Conservation (phyloP, 495 filamentous ascomycete species). For the Aspergillus bridgeri region DNA sequence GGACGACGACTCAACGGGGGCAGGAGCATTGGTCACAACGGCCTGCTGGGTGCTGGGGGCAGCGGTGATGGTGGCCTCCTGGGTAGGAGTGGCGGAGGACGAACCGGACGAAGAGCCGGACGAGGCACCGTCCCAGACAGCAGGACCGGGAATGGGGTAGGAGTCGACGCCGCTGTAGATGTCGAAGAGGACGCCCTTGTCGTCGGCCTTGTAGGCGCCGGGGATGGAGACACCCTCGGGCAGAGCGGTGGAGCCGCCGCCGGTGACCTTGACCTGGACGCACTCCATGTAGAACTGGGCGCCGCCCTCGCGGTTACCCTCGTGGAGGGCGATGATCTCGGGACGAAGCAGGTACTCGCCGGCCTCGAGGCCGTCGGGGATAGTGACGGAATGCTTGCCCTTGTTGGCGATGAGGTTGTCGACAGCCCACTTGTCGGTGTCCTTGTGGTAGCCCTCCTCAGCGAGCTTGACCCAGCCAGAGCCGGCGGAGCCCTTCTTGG, state of each 20-base stretch:
- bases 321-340: slow-evolving; percentile 26
- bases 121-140: slow-evolving; percentile 22
- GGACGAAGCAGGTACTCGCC: slow-evolving; percentile 25
- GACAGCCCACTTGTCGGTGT: slow-evolving; percentile 18
- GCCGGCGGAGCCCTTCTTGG: slow-evolving; percentile 17
- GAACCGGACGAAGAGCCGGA: slow-evolving; percentile 12
- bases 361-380: slow-evolving; percentile 21
- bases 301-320: slow-evolving; percentile 15
- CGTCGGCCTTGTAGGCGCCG: slow-evolving; percentile 18
- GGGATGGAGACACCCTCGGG: slow-evolving; percentile 21
- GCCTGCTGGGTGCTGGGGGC: slow-evolving; percentile 4
- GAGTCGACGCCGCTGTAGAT: slow-evolving; percentile 17
- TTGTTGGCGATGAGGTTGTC: slow-evolving; percentile 19
- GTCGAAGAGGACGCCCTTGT: slow-evolving; percentile 22
- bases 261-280: slow-evolving; percentile 24
- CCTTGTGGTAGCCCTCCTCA: slow-evolving; percentile 21
- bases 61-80: slow-evolving; percentile 3
- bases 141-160: slow-evolving; percentile 25
- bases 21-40: background rate
- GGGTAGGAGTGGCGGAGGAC: background rate
- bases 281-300: slow-evolving; percentile 30
- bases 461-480: slow-evolving; percentile 23
- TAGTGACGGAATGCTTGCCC: slow-evolving; percentile 24
- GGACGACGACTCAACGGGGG: slow-evolving; percentile 3
- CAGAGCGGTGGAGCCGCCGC: slow-evolving; percentile 15